phyloP scores from a whole-genome alignment of 1,284 basidiomycete genomes.

The Cryptococcus depauperatus region DNA sequence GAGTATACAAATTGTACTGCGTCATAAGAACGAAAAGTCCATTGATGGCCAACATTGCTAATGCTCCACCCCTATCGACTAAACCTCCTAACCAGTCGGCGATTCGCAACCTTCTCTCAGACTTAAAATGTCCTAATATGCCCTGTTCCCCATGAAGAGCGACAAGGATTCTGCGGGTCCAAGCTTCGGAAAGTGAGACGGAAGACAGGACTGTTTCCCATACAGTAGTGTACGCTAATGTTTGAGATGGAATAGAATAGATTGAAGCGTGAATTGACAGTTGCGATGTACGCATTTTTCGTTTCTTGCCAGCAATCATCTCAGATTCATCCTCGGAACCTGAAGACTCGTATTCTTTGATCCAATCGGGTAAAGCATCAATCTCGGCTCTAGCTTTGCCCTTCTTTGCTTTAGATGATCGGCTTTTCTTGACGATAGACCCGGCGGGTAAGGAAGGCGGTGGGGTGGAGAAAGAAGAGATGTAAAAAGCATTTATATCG shows the following conservation, averaged over 20 bases:
- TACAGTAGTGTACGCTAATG: constrained; percentile 26
- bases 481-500: constrained; percentile 81
- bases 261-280: constrained; percentile 32
- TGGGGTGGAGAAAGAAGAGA: constrained; percentile 59
- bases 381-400: constrained; percentile 17
- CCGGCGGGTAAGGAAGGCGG: constrained; percentile 9
- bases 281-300: constrained; percentile 33
- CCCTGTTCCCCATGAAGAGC: constrained; percentile 39
- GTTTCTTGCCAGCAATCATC: constrained; percentile 19
- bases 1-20: constrained; percentile 86
- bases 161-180: constrained; percentile 35
- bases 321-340: constrained; percentile 48
- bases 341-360: constrained; percentile 40
- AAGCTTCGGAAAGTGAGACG: constrained; percentile 22
- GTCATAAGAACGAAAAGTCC: constrained; percentile 85
- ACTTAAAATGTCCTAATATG: constrained; percentile 37
- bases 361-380: constrained; percentile 42
- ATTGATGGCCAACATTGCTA: constrained; percentile 87
- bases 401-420: constrained; percentile 9
- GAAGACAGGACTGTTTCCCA: constrained; percentile 32
- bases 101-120: constrained; percentile 57
- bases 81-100: constrained; percentile 92
- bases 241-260: constrained; percentile 28
- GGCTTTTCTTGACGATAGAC: constrained; percentile 8
- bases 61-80: constrained; percentile 75